Conservation (phyloP, 257 asterid genomes). For the Avicennia marina region DNA sequence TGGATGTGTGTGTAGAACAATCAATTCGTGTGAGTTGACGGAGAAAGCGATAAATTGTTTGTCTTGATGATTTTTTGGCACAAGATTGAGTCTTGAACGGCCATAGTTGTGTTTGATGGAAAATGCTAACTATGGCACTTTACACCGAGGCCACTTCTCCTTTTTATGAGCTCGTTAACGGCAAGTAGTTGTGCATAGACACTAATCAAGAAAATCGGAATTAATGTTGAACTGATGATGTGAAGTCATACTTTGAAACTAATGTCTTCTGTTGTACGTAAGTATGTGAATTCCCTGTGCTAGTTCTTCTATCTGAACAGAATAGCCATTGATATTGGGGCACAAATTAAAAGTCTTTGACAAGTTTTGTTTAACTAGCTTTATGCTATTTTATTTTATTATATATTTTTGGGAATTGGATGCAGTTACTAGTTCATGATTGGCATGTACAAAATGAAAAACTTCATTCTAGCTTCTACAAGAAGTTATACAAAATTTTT, state of each 20-base stretch:
- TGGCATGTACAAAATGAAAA: too few species aligned
- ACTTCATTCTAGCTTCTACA: too few species aligned
- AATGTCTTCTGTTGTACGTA: too few species aligned
- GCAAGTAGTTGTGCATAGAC: neutral
- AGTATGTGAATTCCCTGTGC: slow-evolving; percentile 3
- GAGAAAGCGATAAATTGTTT: neutral
- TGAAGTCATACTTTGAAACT: neutral
- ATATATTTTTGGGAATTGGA: too few species aligned
- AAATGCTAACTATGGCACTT: neutral
- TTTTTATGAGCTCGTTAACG: neutral
- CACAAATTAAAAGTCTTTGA: neutral
- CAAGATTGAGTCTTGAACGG: neutral
- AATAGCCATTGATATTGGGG: neutral
- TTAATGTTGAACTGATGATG: neutral
- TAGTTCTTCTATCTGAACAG: neutral
- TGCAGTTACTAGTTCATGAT: too few species aligned
- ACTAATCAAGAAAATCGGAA: slow-evolving; percentile 1
- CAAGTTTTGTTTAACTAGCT: neutral
- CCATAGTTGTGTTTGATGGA: neutral
- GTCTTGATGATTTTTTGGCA: neutral
- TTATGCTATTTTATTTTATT: too few species aligned
- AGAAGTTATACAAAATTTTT: too few species aligned
- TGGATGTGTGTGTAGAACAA: neutral
- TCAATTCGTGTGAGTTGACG: neutral
- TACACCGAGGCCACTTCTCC: neutral